Conservation (phyloP, 257 asterid species). For the Przewalskia tangutica region DNA sequence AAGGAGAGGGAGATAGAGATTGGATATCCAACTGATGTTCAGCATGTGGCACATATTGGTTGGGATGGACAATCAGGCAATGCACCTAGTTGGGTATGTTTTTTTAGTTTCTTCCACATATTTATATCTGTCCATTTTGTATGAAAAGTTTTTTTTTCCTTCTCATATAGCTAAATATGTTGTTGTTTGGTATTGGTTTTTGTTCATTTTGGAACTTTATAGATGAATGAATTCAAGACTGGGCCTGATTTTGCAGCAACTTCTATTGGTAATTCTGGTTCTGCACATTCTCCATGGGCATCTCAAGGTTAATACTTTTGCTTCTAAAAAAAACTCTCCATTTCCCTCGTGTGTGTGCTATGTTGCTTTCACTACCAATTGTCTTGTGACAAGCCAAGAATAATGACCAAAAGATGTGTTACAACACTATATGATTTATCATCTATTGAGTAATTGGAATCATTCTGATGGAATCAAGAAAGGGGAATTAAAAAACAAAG, state of each 20-base stretch:
- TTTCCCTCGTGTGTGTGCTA: not conserved
- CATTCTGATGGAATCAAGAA: not conserved
- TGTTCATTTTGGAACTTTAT: not conserved
- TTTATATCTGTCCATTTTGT: not conserved
- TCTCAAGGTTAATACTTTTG: conserved; percentile 40
- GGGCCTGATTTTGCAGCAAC: conserved; percentile 69
- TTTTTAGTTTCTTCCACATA: not conserved
- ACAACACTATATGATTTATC: not conserved
- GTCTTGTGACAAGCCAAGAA: not conserved
- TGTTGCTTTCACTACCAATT: not conserved
- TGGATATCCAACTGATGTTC: conserved; percentile 77
- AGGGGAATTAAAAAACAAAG: not conserved
- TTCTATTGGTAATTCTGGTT: conserved; percentile 51
- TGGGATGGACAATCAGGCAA: conserved; percentile 74
- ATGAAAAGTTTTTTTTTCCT: not conserved
- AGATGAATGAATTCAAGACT: conserved; percentile 22
- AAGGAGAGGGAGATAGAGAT: conserved; percentile 82
- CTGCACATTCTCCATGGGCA: conserved; percentile 73
- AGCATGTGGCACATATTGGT: conserved; percentile 87
- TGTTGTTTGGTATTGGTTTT: not conserved
- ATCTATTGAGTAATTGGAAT: not conserved
- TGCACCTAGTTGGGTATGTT: conserved; percentile 83
- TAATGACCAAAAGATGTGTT: not conserved
- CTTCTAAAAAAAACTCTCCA: not conserved
- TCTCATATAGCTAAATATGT: not conserved